Conservation (phyloP, 176 grass and related monocot species). For the Secale cereale region DNA sequence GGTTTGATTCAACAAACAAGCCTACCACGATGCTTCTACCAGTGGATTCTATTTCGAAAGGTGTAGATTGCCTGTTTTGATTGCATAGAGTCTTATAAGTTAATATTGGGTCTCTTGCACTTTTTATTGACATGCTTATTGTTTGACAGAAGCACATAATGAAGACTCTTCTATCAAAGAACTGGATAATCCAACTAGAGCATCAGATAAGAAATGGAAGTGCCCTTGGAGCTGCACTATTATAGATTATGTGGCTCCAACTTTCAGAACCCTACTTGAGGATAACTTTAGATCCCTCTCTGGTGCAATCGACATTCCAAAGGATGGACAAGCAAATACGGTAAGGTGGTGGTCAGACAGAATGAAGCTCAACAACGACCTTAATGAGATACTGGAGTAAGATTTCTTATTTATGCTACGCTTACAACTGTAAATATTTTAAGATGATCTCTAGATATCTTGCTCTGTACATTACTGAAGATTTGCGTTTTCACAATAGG, state of each 20-base stretch:
- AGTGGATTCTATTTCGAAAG: conserved; percentile 50
- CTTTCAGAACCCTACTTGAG: conserved; percentile 63
- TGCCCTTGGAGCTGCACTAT: conserved; percentile 79
- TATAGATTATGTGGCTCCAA: conserved; percentile 58
- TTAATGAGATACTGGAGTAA: conserved; percentile 66
- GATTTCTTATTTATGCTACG: conserved; percentile 17
- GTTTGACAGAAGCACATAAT: conserved; percentile 47
- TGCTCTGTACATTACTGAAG: neutral
- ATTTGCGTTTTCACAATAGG: neutral
- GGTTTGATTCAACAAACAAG: conserved; percentile 57
- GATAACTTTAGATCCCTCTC: conserved; percentile 69
- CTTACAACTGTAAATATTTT: conserved; percentile 24
- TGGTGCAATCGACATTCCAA: conserved; percentile 10
- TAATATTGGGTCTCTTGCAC: conserved; percentile 17
- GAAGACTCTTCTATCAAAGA: conserved; percentile 41
- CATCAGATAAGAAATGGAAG: conserved; percentile 51
- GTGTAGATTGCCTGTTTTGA: conserved; percentile 31
- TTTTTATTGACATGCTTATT: conserved; percentile 14
- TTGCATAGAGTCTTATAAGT: neutral
- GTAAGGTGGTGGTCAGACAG: conserved; percentile 61
- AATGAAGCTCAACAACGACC: conserved; percentile 60
- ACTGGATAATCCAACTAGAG: neutral
- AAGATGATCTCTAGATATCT: neutral
- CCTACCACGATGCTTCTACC: conserved; percentile 84
- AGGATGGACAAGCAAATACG: conserved; percentile 39